These are phyloP conservation scores for Tylopilus sp. DNA, from an alignment of 1,284 basidiomycete genomes.

Conservation along the genomic window DNA sequence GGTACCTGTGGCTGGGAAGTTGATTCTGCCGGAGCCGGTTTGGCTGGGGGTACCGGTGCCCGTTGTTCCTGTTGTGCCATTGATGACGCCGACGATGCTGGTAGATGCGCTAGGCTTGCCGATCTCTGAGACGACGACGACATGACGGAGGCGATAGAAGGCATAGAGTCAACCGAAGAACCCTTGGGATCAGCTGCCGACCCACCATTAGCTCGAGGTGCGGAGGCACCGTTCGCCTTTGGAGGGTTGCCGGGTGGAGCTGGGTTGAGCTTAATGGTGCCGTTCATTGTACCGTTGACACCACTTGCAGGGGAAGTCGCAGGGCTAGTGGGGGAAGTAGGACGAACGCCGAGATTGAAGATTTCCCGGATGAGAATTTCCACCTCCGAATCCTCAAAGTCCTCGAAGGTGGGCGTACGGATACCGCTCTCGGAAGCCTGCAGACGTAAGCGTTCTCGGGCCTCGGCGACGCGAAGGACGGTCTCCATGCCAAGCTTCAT, in stretches of 20 bases:
- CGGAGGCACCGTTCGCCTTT: constrained; percentile 18
- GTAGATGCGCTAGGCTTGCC: not conserved
- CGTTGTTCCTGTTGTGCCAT: not conserved
- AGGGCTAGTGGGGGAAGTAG: constrained; percentile 20
- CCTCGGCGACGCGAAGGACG: constrained; percentile 44
- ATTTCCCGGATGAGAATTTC: constrained; percentile 38
- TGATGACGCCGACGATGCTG: not conserved
- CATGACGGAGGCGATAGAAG: constrained; percentile 15
- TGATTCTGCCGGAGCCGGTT: not conserved
- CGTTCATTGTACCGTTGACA: constrained; percentile 11
- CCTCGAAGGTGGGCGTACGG: constrained; percentile 36
- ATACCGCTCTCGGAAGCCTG: constrained; percentile 34
- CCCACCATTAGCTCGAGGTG: constrained; percentile 30
- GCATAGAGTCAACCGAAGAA: constrained; percentile 27
- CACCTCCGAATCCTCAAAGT: constrained; percentile 38
- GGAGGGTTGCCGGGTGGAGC: constrained; percentile 19
- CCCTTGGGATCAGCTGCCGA: constrained; percentile 24
- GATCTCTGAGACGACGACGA: constrained; percentile 3
- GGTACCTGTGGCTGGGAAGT: not conserved
- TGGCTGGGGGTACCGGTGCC: not conserved
- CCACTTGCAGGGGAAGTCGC: constrained; percentile 6
- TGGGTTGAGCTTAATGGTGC: constrained; percentile 20
- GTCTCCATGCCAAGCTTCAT: constrained; percentile 47
- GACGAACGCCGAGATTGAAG: constrained; percentile 33
- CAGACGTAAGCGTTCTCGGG: constrained; percentile 42